Evolutionary conservation across 495 filamentous ascomycete genomes (phyloP).

Genomic region (Tuber melanosporum): DNA sequence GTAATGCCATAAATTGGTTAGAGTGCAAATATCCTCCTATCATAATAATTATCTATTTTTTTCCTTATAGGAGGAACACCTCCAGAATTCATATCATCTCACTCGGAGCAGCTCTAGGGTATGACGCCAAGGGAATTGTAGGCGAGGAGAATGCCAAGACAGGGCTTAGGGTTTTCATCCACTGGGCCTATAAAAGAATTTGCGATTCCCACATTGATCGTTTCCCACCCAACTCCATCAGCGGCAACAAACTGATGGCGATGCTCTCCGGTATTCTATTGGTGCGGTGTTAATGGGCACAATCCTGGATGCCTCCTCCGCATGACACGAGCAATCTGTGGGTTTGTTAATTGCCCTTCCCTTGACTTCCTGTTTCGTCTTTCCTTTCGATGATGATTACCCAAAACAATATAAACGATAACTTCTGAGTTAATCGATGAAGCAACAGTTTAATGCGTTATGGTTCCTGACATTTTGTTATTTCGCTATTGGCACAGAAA

Average conservation of each 20-base stretch:
- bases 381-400: conserved; percentile 33
- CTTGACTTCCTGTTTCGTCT: conserved; percentile 2
- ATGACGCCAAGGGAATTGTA: conserved; percentile 14
- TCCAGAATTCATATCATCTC: not conserved
- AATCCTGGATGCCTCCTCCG: not conserved
- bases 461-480: conserved; percentile 35
- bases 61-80: not conserved
- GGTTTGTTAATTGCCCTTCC: not conserved
- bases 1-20: not conserved
- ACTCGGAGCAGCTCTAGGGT: not conserved
- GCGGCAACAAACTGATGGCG: not conserved
- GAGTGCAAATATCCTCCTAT: not conserved
- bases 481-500: not conserved
- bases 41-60: not conserved
- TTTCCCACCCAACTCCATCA: conserved; percentile 5
- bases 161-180: conserved; percentile 23
- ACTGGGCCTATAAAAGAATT: conserved; percentile 20
- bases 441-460: conserved; percentile 36
- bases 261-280: conserved; percentile 5
- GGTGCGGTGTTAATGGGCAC: not conserved
- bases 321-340: conserved; percentile 10
- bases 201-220: not conserved
- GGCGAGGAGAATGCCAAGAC: conserved; percentile 1
- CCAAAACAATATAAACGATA: conserved; percentile 36
- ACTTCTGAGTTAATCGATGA: conserved; percentile 36